Percentiles rank a stretch among this genome's conserved stretches.
These are phyloP conservation scores for Raffaelea ambrosiae DNA, from an alignment of 2,329 filamentous ascomycete genomes.

Conservation along the genomic window DNA sequence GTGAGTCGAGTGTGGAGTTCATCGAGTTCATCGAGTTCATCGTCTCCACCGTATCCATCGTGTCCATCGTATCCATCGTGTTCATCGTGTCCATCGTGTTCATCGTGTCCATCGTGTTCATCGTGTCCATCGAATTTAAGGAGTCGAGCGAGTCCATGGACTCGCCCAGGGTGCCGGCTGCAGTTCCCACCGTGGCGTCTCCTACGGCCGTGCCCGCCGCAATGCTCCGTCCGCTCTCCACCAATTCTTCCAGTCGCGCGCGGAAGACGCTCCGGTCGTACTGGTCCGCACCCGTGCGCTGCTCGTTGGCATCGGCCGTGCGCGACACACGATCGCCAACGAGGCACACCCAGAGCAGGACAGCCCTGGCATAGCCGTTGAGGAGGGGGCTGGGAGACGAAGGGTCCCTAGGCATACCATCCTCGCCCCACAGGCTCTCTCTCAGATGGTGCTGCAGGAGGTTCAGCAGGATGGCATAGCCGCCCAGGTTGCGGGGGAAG, in stretches of 20 bases:
- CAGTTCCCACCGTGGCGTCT: background rate
- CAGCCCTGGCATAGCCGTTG: constrained; percentile 9
- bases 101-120: no score
- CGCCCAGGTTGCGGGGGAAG: constrained; percentile 21
- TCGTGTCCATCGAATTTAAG: no score
- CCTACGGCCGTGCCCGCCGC: background rate
- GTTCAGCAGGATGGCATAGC: constrained; percentile 20
- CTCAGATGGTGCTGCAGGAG: constrained; percentile 18
- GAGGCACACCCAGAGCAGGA: constrained; percentile 20
- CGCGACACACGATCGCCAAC: constrained; percentile 19
- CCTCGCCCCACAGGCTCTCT: background rate
- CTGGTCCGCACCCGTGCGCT: constrained; percentile 10
- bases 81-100: no score
- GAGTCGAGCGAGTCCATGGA: no score
- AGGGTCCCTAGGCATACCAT: background rate
- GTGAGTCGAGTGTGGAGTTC: no score
- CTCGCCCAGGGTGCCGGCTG: no score
- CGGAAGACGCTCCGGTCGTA: constrained; percentile 19
- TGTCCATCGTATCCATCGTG: no score
- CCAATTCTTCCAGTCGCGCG: constrained; percentile 15
- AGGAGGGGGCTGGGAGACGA: background rate
- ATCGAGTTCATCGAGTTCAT: no score
- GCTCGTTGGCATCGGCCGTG: constrained; percentile 17
- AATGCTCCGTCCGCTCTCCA: constrained; percentile 4
- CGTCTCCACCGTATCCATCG: no score